Conservation (phyloP, 2,329 filamentous ascomycete genomes). For the Acrocalymma vagum region DNA sequence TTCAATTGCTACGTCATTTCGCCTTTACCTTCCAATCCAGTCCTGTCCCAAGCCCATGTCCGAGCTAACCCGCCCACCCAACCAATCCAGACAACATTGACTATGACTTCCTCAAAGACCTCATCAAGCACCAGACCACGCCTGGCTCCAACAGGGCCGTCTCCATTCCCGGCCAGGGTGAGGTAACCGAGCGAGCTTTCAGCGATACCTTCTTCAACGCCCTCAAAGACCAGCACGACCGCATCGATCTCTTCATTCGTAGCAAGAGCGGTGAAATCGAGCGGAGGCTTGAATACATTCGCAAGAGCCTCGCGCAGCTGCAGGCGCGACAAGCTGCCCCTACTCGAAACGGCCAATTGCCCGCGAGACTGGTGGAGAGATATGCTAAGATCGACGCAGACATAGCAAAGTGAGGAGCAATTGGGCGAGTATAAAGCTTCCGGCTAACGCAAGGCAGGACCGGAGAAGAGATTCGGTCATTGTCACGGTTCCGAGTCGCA, state of each 20-base stretch:
- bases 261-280: constrained; percentile 83
- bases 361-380: constrained; percentile 56
- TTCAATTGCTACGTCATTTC: constrained; percentile 16
- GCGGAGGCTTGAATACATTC: constrained; percentile 64
- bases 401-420: constrained; percentile 50
- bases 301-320: constrained; percentile 48
- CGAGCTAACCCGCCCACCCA: constrained; percentile 20
- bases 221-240: constrained; percentile 77
- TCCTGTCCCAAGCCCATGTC: no score
- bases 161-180: constrained; percentile 74
- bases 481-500: constrained; percentile 76
- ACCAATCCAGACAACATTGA: constrained; percentile 78
- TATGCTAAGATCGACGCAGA: constrained; percentile 61
- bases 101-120: constrained; percentile 85
- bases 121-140: constrained; percentile 83
- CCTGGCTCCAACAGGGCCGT: constrained; percentile 74
- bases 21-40: not conserved
- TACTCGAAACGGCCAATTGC: constrained; percentile 36
- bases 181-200: constrained; percentile 67
- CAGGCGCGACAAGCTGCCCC: constrained; percentile 24
- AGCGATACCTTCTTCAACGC: constrained; percentile 76
- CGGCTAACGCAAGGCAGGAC: constrained; percentile 55
- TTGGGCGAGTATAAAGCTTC: not conserved
- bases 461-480: constrained; percentile 74
- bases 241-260: constrained; percentile 78